Evolutionary conservation across 2,329 filamentous ascomycete species (phyloP), one percentile per base, ranked within the genome.

Genomic region (Sporothrix humicola): DNA sequence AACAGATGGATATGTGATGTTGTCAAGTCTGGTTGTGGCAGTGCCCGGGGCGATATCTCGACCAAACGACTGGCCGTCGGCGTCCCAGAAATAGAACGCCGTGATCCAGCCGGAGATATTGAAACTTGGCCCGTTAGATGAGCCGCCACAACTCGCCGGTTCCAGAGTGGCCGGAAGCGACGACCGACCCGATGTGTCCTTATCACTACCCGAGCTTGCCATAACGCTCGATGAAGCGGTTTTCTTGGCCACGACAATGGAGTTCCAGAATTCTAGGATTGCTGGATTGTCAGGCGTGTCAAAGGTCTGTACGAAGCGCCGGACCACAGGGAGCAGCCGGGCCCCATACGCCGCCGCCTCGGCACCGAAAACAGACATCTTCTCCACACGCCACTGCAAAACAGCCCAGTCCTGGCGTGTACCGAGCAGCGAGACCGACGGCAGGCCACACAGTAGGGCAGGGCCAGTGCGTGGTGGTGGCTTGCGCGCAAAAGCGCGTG

Each of bases 81-180:
- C 77, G 17, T 79, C 76, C 83, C 85, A 87, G 75, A 83, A 84
- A 75, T 83, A 79, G 74, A 87, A 86, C 0, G 82, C 84, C 0
- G 83, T 84, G 71, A 87, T 81, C 85, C 85, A 88, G 5, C 86
- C 86, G 0, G 82, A 83, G 2, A 86, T 74, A 65, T 80, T 79
- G 76, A 78, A 83, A 76, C 81, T 82, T 75, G 66, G 79, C 37
- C 77, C 78, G 54, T 69, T 44, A 23, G 31, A 42, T 63, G 56
- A 17, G 23, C 52, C 42, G 2, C 77, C 81, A 54, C 73, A 77
- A 59, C 23, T 54, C 26, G 74, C 80, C 72, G 74, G 76, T 8
- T 59, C 54, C 3, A n/a, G 52, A 3, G 54, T 15, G 9, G 54
- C 20, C 12, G 54, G 37, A 13, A 54, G 54, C 13, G 69, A 44